These are phyloP conservation scores for Mortierella sp. DNA, from an alignment of 371 early-diverging fungal species.

Conservation along the genomic window DNA sequence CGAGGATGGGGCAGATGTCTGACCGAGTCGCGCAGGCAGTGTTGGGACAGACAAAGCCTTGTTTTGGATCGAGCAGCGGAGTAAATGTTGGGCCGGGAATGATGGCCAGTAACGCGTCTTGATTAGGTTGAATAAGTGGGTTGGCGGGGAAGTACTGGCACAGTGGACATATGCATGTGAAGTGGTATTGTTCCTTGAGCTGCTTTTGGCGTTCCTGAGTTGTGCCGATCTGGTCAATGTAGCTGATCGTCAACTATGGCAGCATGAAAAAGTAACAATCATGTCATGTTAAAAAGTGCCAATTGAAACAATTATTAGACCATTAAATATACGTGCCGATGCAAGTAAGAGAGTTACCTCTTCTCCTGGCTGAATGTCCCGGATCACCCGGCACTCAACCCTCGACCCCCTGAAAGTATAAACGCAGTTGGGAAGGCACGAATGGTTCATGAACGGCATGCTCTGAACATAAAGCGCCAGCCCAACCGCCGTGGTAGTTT, in stretches of 20 bases:
- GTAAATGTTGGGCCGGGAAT: neutral
- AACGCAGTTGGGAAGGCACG: conserved; percentile 50
- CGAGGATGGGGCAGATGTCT: conserved; percentile 16
- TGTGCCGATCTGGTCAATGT: conserved; percentile 50
- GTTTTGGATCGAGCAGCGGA: conserved; percentile 34
- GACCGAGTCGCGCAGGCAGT: conserved; percentile 4
- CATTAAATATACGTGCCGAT: neutral
- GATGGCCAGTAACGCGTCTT: conserved; percentile 9
- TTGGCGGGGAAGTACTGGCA: conserved; percentile 44
- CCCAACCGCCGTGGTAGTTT: conserved; percentile 37
- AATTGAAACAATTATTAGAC: neutral
- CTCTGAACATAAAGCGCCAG: conserved; percentile 44
- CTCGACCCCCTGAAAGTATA: conserved; percentile 48
- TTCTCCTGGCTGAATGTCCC: conserved; percentile 48
- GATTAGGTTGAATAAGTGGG: conserved; percentile 28
- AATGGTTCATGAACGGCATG: conserved; percentile 55
- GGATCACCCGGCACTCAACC: conserved; percentile 47
- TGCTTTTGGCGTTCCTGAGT: conserved; percentile 44
- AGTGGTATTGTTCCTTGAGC: conserved; percentile 39
- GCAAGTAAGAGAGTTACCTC: conserved; percentile 23
- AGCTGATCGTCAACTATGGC: conserved; percentile 44
- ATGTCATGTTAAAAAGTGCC: neutral
- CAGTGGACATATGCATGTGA: conserved; percentile 38
- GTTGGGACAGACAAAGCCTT: conserved; percentile 41
- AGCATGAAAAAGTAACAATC: neutral